phyloP scores from a whole-genome alignment of 176 grass and related monocot species.

The Aegilops sharonensis region DNA sequence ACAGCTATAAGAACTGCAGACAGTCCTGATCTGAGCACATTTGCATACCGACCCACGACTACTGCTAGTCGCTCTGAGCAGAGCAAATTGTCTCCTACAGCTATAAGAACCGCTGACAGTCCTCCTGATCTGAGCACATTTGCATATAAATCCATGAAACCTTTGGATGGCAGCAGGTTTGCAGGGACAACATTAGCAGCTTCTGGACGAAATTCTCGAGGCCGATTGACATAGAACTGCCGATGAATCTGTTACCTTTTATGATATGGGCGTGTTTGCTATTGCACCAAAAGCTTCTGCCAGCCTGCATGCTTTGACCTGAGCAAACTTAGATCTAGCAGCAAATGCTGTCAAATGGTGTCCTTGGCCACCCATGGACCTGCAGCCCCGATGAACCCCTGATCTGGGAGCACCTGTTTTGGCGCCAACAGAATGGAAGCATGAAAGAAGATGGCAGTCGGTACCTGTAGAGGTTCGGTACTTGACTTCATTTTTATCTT shows the following conservation, averaged over 20 bases:
- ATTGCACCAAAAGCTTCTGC: slow-evolving; percentile 31
- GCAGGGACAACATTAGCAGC: background rate
- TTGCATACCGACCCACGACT: slow-evolving; percentile 29
- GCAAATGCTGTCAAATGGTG: slow-evolving; percentile 1
- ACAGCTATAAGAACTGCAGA: background rate
- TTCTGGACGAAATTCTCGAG: slow-evolving; percentile 14
- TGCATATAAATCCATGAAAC: slow-evolving; percentile 22
- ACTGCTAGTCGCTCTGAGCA: background rate
- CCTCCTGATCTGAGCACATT: slow-evolving; percentile 50
- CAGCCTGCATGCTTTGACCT: background rate
- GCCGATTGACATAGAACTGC: slow-evolving; percentile 4
- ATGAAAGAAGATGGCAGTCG: background rate
- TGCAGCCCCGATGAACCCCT: background rate
- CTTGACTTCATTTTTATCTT: slow-evolving; percentile 7
- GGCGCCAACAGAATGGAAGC: background rate
- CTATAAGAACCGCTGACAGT: background rate
- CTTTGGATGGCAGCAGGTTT: slow-evolving; percentile 14
- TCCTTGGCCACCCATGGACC: background rate
- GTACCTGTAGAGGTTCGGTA: background rate
- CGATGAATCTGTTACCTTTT: background rate
- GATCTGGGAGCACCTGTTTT: background rate
- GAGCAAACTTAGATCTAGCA: background rate
- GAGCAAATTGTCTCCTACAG: slow-evolving; percentile 5
- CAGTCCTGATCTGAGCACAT: slow-evolving; percentile 30
- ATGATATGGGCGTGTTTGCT: slow-evolving; percentile 27